Conservation (phyloP, 192 early-diverging fungal genomes). For the Coemansia sp. region DNA sequence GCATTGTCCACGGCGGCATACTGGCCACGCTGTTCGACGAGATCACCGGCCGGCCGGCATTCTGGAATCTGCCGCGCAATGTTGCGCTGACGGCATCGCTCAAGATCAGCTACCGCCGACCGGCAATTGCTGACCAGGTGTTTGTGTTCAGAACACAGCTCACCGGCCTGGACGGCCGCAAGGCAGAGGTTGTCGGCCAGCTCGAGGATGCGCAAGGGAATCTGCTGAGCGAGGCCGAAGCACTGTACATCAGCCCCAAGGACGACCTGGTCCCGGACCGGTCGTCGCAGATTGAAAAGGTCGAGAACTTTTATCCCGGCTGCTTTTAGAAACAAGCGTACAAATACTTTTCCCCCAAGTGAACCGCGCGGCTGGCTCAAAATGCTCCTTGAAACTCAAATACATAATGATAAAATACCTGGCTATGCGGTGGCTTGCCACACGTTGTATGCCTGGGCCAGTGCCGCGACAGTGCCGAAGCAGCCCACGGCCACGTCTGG, state of each 20-base stretch:
- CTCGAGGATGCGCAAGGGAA: constrained; percentile 60
- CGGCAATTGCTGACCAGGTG: constrained; percentile 60
- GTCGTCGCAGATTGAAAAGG: constrained; percentile 13
- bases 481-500: constrained; percentile 89
- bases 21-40: constrained; percentile 72
- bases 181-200: constrained; percentile 60
- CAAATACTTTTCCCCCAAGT: too few species aligned
- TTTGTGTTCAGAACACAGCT: constrained; percentile 54
- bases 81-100: constrained; percentile 72
- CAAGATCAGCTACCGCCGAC: constrained; percentile 69
- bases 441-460: constrained; percentile 74
- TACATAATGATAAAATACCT: background rate
- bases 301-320: constrained; percentile 40
- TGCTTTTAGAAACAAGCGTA: constrained; percentile 13
- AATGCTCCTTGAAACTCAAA: background rate
- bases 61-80: constrained; percentile 61
- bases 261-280: constrained; percentile 29
- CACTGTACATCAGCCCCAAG: constrained; percentile 63
- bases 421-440: constrained; percentile 72
- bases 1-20: constrained; percentile 76
- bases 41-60: constrained; percentile 55
- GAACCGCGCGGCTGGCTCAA: too few species aligned
- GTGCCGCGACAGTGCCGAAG: constrained; percentile 89
- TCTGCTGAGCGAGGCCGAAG: constrained; percentile 59
- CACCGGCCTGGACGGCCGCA: constrained; percentile 61